Percentiles rank a stretch among this genome's conserved stretches.
These are phyloP conservation scores for Metarhizium brunneum DNA, from an alignment of 2,329 filamentous ascomycete species.

Conservation along the genomic window DNA sequence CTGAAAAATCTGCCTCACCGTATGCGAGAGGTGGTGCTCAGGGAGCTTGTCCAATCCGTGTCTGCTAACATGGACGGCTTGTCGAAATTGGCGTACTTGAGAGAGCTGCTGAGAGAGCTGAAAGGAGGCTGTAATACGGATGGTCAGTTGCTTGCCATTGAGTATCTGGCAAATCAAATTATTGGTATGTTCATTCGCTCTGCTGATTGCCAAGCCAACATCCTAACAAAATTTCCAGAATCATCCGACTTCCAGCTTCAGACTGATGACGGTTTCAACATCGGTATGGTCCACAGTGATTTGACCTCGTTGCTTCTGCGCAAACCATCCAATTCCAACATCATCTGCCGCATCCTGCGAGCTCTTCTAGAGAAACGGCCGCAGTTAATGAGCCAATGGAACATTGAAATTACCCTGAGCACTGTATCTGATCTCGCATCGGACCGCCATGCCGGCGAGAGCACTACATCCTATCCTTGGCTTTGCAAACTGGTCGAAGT, in stretches of 20 bases:
- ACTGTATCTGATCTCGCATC: slow-evolving; percentile 29
- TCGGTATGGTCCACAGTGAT: slow-evolving; percentile 32
- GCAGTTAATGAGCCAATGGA: slow-evolving; percentile 46
- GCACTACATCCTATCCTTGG: slow-evolving; percentile 29
- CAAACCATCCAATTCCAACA: slow-evolving; percentile 22
- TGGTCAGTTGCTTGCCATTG: slow-evolving; percentile 35
- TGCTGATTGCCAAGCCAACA: slow-evolving; percentile 1
- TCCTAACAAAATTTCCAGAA: slow-evolving; percentile 14
- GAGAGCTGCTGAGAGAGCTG: slow-evolving; percentile 25
- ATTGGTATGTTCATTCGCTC: slow-evolving; percentile 20
- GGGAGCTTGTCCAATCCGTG: slow-evolving; percentile 21
- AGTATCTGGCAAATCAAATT: slow-evolving; percentile 30
- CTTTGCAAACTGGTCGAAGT: slow-evolving; percentile 45
- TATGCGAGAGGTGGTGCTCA: slow-evolving; percentile 22
- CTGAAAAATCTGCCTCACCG: slow-evolving; percentile 18
- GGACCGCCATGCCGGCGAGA: slow-evolving; percentile 17
- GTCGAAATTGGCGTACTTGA: slow-evolving; percentile 28
- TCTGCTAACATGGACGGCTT: slow-evolving; percentile 21
- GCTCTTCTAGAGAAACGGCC: slow-evolving; percentile 41
- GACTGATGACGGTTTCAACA: slow-evolving; percentile 20
- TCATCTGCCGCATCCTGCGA: slow-evolving; percentile 31
- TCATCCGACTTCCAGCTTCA: slow-evolving; percentile 18
- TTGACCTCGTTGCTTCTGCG: slow-evolving; percentile 26
- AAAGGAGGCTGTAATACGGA: slow-evolving; percentile 20
- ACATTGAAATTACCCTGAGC: slow-evolving; percentile 43